Conservation (phyloP, 2,329 filamentous ascomycete genomes). For the Botrytis hyacinthi region DNA sequence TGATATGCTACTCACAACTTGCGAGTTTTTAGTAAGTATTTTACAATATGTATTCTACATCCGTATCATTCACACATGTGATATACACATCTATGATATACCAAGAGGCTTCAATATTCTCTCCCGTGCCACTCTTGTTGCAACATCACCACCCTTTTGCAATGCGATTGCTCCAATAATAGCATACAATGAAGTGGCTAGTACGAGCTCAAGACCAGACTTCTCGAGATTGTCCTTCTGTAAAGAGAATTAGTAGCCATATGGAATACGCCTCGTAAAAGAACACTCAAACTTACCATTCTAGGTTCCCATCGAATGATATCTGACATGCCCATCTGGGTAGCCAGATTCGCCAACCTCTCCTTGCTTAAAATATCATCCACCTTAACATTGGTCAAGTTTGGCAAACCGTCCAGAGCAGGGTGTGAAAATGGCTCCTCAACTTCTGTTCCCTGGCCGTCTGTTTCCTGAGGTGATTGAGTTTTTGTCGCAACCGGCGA, state of each 20-base stretch:
- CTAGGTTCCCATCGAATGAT: slow-evolving; percentile 88
- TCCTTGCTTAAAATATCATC: slow-evolving; percentile 60
- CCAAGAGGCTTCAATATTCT: slow-evolving; percentile 44
- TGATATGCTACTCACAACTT: not conserved
- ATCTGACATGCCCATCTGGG: slow-evolving; percentile 65
- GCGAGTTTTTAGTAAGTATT: slow-evolving; percentile 3
- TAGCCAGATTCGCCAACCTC: slow-evolving; percentile 66
- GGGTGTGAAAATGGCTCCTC: slow-evolving; percentile 67
- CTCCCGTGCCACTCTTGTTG: slow-evolving; percentile 72
- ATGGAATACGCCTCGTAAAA: slow-evolving; percentile 4
- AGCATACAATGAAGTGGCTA: slow-evolving; percentile 76
- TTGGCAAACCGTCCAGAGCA: slow-evolving; percentile 69
- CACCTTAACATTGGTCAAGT: slow-evolving; percentile 62
- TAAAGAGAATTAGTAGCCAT: slow-evolving; percentile 28
- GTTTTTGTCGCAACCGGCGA: slow-evolving; percentile 38
- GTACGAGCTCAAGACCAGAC: slow-evolving; percentile 73
- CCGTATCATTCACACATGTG: slow-evolving; percentile 23
- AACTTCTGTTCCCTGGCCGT: slow-evolving; percentile 49
- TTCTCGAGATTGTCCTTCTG: slow-evolving; percentile 64
- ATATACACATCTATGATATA: slow-evolving; percentile 34
- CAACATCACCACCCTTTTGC: slow-evolving; percentile 77
- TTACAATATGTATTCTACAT: slow-evolving; percentile 22
- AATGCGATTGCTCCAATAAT: slow-evolving; percentile 87
- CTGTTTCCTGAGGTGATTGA: slow-evolving; percentile 47
- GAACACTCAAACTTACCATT: slow-evolving; percentile 54